Evolutionary conservation across 768 basidiomycete genomes (phyloP), one percentile per base, ranked within the genome.

Genomic region (Leccinum sublutescens): DNA sequence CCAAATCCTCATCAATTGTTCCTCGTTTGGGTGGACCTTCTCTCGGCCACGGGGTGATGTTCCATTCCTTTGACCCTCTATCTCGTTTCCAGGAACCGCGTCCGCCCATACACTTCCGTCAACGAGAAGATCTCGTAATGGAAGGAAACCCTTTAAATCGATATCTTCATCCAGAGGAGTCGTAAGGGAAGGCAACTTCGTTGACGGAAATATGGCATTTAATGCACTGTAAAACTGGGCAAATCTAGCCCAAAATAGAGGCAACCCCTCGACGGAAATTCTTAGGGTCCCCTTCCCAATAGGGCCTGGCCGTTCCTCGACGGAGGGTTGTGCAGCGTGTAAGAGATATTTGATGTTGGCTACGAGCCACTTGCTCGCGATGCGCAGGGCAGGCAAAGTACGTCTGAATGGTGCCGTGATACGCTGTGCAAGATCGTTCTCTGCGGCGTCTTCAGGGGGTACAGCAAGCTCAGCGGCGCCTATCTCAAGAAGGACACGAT

Each of bases 1-100:
- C 50, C 84, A 80, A 58, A 99, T 90, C 63, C 97, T 81, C 93
- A 98, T 95, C 47, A 99, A 75, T 65, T 95, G 91, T 77, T 96
- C 94, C 59, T 91, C 95, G 65, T 99, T 98, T 8, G 97, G 97
- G 76, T 98, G 88, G 1, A 84, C 83, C 36, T 79, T 80, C 61
- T 81, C 73, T 53, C 65, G 61, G 56, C 75, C 64, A 72, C 77
- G 59, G 63, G 63, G 43, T n/a, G 47, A 43, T 17, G 33, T 64
- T 55, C 49, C 70, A 66, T 59, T 76, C 64, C 29, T 67, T 27
- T 61, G 66, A 27, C 63, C 65, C 45, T 65, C 64, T 27, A 59
- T 63, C 7, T 68, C 70, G 50, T 66, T 70, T 33, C 58, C 68
- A 61, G 54, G 50, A 57, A 65, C 62, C 50, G 54, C 61, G 12